Evolutionary conservation across 352 stramenopile genomes (phyloP).

Genomic region (Elongisporangium prolatum): DNA sequence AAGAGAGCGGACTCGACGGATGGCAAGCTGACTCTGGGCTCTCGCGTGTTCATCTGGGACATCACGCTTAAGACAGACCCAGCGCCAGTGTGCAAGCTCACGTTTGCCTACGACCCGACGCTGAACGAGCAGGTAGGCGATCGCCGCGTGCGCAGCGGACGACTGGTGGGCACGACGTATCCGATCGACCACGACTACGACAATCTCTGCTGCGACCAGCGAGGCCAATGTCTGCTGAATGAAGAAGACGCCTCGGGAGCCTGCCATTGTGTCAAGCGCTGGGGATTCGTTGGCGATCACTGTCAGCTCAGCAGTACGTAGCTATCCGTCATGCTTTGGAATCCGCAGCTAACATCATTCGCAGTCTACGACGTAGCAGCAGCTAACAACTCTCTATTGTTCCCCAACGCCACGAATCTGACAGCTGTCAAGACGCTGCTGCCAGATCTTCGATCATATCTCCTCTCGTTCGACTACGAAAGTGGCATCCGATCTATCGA

Average conservation of each 20-base stretch:
- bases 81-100: slow-evolving; percentile 28
- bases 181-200: slow-evolving; percentile 74
- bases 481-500: neutral
- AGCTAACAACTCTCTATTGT: slow-evolving; percentile 34
- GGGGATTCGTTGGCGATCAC: slow-evolving; percentile 62
- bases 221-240: slow-evolving; percentile 30
- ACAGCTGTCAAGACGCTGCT: slow-evolving; percentile 22
- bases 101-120: slow-evolving; percentile 60
- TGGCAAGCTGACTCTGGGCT: slow-evolving; percentile 38
- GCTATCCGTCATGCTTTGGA: neutral
- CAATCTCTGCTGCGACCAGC: slow-evolving; percentile 59
- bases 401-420: slow-evolving; percentile 33
- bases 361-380: slow-evolving; percentile 59
- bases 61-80: slow-evolving; percentile 52
- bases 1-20: slow-evolving; percentile 44
- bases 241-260: slow-evolving; percentile 60
- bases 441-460: slow-evolving; percentile 42
- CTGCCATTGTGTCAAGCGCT: slow-evolving; percentile 59
- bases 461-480: slow-evolving; percentile 38
- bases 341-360: neutral
- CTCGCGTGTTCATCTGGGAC: slow-evolving; percentile 68
- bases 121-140: slow-evolving; percentile 55
- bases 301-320: slow-evolving; percentile 56
- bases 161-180: slow-evolving; percentile 53
- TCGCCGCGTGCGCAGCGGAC: slow-evolving; percentile 53